Conservation (phyloP, 1,139 yeast species). For the Diutina sp. region DNA sequence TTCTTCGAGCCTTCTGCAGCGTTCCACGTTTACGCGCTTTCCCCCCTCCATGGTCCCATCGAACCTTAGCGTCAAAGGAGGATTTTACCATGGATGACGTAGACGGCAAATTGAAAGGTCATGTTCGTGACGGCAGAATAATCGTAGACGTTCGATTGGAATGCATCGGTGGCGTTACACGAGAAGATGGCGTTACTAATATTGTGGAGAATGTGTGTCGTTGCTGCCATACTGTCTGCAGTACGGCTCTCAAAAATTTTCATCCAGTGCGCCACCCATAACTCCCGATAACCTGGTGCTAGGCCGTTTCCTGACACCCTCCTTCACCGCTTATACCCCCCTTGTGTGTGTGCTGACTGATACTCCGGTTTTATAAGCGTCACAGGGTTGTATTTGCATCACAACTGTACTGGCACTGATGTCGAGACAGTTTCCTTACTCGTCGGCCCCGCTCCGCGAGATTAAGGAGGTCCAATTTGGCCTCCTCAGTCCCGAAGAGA, state of each 20-base stretch:
- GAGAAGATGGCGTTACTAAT: neutral
- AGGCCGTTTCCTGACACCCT: slow-evolving; percentile 1
- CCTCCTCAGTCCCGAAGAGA: slow-evolving; percentile 93
- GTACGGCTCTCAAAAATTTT: neutral
- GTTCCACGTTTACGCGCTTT: neutral
- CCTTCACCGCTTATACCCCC: neutral
- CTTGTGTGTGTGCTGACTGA: neutral
- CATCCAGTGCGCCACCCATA: slow-evolving; percentile 2
- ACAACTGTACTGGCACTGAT: neutral
- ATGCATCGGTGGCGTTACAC: neutral
- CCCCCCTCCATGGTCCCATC: neutral
- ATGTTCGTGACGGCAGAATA: too few relatives aligned
- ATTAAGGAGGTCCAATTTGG: slow-evolving; percentile 98
- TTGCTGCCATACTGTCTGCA: neutral
- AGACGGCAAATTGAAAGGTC: too few relatives aligned
- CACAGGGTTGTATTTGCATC: neutral
- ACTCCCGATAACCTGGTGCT: neutral
- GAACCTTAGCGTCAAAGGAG: neutral
- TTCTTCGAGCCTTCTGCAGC: neutral
- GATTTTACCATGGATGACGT: neutral
- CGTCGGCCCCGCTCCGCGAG: slow-evolving; percentile 94
- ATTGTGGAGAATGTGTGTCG: neutral
- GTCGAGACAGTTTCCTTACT: slow-evolving; percentile 58
- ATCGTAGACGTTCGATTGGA: too few relatives aligned
- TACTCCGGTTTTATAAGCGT: neutral